Evolutionary conservation across 352 stramenopile species (phyloP).

Genomic region (Globisporangium acanthophoron): DNA sequence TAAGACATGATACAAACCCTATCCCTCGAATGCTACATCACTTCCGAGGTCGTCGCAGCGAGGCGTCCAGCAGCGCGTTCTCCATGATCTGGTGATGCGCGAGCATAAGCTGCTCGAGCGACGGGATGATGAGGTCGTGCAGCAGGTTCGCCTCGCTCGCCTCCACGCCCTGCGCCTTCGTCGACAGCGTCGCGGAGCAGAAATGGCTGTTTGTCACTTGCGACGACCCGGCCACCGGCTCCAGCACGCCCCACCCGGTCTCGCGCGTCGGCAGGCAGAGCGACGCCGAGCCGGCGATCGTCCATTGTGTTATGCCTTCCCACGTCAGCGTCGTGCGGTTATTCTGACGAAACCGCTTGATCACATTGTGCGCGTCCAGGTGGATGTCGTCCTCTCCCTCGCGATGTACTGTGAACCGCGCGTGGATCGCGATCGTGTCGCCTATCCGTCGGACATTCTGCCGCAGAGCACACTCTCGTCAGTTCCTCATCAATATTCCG

Average conservation of each 20-base stretch:
- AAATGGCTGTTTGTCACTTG: conserved; percentile 3
- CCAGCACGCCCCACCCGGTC: conserved; percentile 7
- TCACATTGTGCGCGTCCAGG: conserved; percentile 8
- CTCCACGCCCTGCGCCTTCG: not conserved
- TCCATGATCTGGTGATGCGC: conserved; percentile 7
- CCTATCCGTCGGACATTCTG: not conserved
- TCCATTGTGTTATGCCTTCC: conserved; percentile 12
- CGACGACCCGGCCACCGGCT: not conserved
- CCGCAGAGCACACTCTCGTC: not conserved
- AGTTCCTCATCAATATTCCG: not conserved
- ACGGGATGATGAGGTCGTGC: conserved; percentile 10
- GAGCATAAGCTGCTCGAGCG: conserved; percentile 6
- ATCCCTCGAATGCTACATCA: not conserved
- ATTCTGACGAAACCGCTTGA: conserved; percentile 4
- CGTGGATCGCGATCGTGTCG: conserved; percentile 8
- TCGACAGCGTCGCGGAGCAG: conserved; percentile 5
- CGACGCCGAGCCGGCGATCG: not conserved
- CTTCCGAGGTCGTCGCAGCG: not conserved
- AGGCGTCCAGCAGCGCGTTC: conserved; percentile 11
- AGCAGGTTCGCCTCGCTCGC: conserved; percentile 5
- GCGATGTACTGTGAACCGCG: conserved; percentile 4
- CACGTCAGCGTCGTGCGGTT: conserved; percentile 5
- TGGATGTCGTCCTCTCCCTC: conserved; percentile 5
- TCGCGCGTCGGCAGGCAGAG: conserved; percentile 7
- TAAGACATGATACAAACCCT: too few relatives aligned